These are phyloP conservation scores for Ogataea saltuana DNA, from an alignment of 805 yeast species.

Conservation along the genomic window DNA sequence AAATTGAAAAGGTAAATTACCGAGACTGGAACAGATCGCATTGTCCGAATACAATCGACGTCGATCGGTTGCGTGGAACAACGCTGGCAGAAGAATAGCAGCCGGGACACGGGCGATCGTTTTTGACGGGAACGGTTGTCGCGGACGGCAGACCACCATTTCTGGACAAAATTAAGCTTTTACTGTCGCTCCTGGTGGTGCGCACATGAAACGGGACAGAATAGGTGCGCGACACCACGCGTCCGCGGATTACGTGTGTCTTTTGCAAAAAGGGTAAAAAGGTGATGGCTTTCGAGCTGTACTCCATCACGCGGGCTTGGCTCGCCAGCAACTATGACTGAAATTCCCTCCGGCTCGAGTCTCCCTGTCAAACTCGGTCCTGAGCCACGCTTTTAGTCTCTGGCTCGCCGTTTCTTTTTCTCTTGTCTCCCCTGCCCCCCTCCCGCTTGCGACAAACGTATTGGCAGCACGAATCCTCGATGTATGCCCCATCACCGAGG, in stretches of 20 bases:
- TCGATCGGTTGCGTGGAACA: neutral
- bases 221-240: neutral
- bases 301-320: too few relatives aligned
- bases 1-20: neutral
- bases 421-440: too few relatives aligned
- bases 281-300: too few relatives aligned
- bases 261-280: too few relatives aligned
- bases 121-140: conserved; percentile 5
- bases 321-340: too few relatives aligned
- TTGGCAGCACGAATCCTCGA: too few relatives aligned
- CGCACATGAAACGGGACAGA: neutral
- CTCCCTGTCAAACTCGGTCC: too few relatives aligned
- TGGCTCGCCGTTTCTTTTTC: too few relatives aligned
- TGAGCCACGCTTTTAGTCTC: too few relatives aligned
- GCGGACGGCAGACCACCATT: neutral
- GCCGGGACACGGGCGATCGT: neutral
- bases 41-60: neutral
- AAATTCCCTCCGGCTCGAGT: too few relatives aligned
- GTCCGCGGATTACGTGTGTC: too few relatives aligned
- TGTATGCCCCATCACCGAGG: neutral
- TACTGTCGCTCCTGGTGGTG: neutral
- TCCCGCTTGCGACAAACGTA: too few relatives aligned
- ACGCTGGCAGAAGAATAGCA: neutral
- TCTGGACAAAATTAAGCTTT: neutral
- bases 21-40: conserved; percentile 1